Evolutionary conservation across 306 rosid species (phyloP), one percentile per base, ranked within the genome.

Genomic region (Begonia fuchsioides): DNA sequence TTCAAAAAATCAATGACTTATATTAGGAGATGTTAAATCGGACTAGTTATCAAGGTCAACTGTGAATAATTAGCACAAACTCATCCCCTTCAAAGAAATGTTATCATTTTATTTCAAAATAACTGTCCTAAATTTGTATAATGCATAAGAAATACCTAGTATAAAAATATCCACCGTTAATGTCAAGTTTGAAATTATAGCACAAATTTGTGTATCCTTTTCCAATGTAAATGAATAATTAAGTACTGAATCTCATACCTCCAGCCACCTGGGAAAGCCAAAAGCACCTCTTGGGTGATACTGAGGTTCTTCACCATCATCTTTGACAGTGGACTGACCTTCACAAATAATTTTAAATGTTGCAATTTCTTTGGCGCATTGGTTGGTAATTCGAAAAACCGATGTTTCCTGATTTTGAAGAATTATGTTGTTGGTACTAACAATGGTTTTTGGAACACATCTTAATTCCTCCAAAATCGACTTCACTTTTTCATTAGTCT

Each of bases 231-330:
- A 8, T 26, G 35, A 26, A 26, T 26, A 26, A 26, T 5, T 2
- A 26, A 2, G 7, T 26, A 26, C 35, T 5, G 35, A 49, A 47
- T 43, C 57, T 2, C 26, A 16, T 81, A 92, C 98, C 98, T 92
- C 96, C 51, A 92, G 94, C 96, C 96, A 92, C 76, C 94, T 68
- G 48, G 98, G 96, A 70, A 92, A 74, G 53, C 94, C 98, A 14
- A 72, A 73, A 52, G 86, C 95, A 38, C 76, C 85, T 73, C 86
- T 73, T 43, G 94, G 76, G 47, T 46, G 73, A 74, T 58, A 82
- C 10, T 63, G 68, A 5, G 75, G 71, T 38, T 60, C 50, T 8
- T 79, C 73, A 35, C 69, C 94, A 12, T 74, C 93, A 52, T 73
- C 80, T 73, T 82, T 86, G 52, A 69, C 56, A 13, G 69, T 39